These are phyloP conservation scores for Panellus pusillus DNA, from an alignment of 768 basidiomycete species.

Conservation along the genomic window DNA sequence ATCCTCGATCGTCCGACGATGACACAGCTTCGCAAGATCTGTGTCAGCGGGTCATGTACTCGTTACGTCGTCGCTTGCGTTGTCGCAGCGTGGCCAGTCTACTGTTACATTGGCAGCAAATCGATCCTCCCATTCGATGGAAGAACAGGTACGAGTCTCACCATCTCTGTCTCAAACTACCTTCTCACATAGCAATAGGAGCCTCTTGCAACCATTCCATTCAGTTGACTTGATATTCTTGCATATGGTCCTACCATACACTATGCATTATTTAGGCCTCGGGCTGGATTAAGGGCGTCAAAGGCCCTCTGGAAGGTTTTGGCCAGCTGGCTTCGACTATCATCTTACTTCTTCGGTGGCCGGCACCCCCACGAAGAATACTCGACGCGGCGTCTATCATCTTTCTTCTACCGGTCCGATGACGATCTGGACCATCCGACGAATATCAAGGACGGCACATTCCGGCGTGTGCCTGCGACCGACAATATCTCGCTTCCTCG, in stretches of 20 bases:
- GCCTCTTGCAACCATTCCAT: slow-evolving; percentile 85
- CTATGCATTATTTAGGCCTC: slow-evolving; percentile 76
- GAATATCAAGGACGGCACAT: slow-evolving; percentile 52
- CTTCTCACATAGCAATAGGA: slow-evolving; percentile 41
- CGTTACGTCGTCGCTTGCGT: slow-evolving; percentile 77
- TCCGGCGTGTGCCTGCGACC: slow-evolving; percentile 81
- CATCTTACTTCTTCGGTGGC: slow-evolving; percentile 86
- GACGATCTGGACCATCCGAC: slow-evolving; percentile 32
- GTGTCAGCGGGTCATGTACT: slow-evolving; percentile 85
- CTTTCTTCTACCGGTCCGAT: slow-evolving; percentile 29
- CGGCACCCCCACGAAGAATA: slow-evolving; percentile 65
- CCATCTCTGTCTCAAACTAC: background rate
- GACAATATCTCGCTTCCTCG: slow-evolving; percentile 81
- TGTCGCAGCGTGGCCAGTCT: slow-evolving; percentile 74
- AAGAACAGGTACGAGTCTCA: slow-evolving; percentile 62
- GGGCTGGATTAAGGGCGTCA: slow-evolving; percentile 55
- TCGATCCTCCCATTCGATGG: slow-evolving; percentile 86
- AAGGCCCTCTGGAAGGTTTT: slow-evolving; percentile 66
- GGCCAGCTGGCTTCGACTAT: slow-evolving; percentile 68
- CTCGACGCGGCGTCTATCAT: slow-evolving; percentile 42
- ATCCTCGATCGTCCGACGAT: slow-evolving; percentile 83
- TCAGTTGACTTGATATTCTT: slow-evolving; percentile 85
- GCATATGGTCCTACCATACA: slow-evolving; percentile 80
- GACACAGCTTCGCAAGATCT: slow-evolving; percentile 83
- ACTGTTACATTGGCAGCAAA: slow-evolving; percentile 58